Conservation (phyloP, 2,329 filamentous ascomycete species). For the Fusarium pilosicola region DNA sequence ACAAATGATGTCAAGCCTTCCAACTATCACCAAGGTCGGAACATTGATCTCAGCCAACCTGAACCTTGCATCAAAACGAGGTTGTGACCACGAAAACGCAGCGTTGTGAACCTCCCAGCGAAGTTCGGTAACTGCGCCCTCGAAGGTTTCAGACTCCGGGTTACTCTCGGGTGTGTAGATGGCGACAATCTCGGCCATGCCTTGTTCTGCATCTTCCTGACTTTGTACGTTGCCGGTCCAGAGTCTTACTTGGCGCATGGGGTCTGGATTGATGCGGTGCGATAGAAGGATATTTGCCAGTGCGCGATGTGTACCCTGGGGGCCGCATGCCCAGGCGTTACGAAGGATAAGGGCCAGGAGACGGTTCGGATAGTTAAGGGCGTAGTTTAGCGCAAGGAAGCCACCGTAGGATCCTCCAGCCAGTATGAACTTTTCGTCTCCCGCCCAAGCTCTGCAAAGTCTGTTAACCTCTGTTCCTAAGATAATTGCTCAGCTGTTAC, state of each 20-base stretch:
- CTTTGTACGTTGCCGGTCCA: conserved; percentile 1
- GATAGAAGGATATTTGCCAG: not conserved
- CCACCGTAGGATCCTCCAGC: conserved; percentile 12
- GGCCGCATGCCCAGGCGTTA: conserved; percentile 2
- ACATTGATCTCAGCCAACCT: not conserved
- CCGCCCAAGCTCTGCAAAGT: not conserved
- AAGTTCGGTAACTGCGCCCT: not conserved
- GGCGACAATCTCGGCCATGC: conserved; percentile 2
- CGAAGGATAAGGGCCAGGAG: not conserved
- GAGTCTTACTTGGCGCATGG: conserved; percentile 1
- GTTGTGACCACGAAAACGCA: conserved; percentile 4
- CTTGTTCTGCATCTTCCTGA: not conserved
- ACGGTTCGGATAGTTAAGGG: not conserved
- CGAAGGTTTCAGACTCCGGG: not conserved
- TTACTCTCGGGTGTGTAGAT: not conserved
- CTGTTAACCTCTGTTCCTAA: accelerated
- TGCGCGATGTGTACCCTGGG: not conserved
- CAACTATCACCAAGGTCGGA: conserved; percentile 5
- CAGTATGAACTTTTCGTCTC: conserved; percentile 7
- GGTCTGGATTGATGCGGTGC: not conserved
- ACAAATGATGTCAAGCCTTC: conserved; percentile 3
- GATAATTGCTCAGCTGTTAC: accelerated
- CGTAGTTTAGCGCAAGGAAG: conserved; percentile 5
- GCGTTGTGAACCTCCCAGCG: conserved; percentile 18
- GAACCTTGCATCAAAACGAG: conserved; percentile 2